These are phyloP conservation scores for Cladophialophora yegresii DNA, from an alignment of 2,329 filamentous ascomycete species.

Conservation along the genomic window DNA sequence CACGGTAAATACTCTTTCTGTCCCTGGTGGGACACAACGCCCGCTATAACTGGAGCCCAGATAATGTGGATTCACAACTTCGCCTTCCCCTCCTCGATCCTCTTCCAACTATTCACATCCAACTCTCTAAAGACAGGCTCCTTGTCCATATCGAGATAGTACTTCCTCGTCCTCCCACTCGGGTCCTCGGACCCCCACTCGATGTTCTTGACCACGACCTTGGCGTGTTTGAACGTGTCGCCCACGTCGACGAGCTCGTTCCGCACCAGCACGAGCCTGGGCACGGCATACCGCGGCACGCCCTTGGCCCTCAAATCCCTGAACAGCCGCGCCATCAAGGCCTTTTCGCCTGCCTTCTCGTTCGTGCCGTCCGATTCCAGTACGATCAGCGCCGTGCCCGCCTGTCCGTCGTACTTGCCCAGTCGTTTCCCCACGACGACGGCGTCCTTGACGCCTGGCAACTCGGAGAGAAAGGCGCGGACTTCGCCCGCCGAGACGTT, in stretches of 20 bases:
- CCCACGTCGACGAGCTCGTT: constrained; percentile 50
- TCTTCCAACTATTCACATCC: constrained; percentile 44
- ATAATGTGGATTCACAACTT: constrained; percentile 41
- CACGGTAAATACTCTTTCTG: background rate
- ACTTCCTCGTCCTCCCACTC: constrained; percentile 44
- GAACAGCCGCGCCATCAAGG: constrained; percentile 46
- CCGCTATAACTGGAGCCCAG: too few species aligned
- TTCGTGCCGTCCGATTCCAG: constrained; percentile 40
- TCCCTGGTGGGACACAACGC: background rate
- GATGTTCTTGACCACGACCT: constrained; percentile 48
- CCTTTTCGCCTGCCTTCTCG: constrained; percentile 29
- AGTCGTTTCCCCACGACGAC: constrained; percentile 73
- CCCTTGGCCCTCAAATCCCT: constrained; percentile 47
- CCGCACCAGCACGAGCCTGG: constrained; percentile 51
- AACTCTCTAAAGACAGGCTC: constrained; percentile 36
- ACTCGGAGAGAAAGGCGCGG: constrained; percentile 66
- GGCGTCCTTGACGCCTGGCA: constrained; percentile 69
- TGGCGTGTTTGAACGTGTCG: constrained; percentile 56
- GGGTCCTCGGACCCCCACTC: constrained; percentile 43
- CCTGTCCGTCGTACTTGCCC: constrained; percentile 51
- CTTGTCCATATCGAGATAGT: constrained; percentile 46
- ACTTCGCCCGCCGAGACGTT: constrained; percentile 83
- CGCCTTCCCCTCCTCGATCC: constrained; percentile 48
- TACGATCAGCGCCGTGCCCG: constrained; percentile 51
- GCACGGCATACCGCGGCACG: constrained; percentile 51